Base-by-base conservation (phyloP, 805 yeast species). In the Spathaspora boniae region DNA sequence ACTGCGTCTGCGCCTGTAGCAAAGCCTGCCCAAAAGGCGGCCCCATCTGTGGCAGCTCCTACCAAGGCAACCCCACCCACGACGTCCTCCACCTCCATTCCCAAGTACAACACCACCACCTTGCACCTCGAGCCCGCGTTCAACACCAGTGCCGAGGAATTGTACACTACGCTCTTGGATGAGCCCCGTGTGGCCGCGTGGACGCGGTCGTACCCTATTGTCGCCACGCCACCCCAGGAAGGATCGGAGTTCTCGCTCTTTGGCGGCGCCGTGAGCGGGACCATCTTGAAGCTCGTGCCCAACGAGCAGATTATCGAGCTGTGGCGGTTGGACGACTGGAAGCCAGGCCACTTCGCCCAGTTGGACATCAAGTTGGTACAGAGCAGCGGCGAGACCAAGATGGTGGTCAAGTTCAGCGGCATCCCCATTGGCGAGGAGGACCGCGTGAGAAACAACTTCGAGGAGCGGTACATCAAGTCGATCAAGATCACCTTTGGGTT, bases 341-440 rank as follows among this genome's bases (percentile, higher is more conserved):
- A 82, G 54, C 60, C 62, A n/a, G 94, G 84, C 24, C 93, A 86
- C 57, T 82, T 52, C 54, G 93, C 97, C 1, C 69, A 68, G 4
- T 65, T 93, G 48, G 70, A 68, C 16, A 73, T 91, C 46, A 68
- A 64, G 25, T 75, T 93, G 46, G 76, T 76, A 38, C 86, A 86
- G 54, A 93, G 91, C 19, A 73, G 76, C n/a, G 75, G 84, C 29
- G 97, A 88, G 50, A 93, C 98, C 3, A 78, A 74, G 40, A 68
- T 89, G 65, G 78, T 78, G 41, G 87, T 88, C 14, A 67, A 72
- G 29, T 87, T 91, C 77, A 68, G 77, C 12, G 97, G 97, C 11
- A 82, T 93, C 33, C 99, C 99, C 12, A 71, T 91, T 26, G 99
- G 98, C 9, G 94, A 93, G 56, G 98, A 93, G 54, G 93, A 94